Percentiles rank a stretch among this genome's conserved stretches.
Evolutionary conservation across 2,329 filamentous ascomycete genomes (phyloP).

Genomic region (Colletotrichum sp.): DNA sequence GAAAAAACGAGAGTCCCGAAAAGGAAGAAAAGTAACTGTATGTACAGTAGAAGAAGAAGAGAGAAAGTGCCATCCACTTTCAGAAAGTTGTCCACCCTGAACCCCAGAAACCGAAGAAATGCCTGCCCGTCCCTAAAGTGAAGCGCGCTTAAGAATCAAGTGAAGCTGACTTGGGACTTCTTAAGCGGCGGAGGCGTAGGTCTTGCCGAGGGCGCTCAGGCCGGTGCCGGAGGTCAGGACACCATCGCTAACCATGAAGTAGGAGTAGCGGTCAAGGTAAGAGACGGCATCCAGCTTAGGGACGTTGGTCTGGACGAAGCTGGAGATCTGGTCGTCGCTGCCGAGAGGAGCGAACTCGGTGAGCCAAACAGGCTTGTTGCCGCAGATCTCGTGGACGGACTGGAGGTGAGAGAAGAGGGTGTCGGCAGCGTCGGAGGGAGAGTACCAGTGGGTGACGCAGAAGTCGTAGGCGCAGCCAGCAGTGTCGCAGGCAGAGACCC

Average conservation of each 20-base stretch:
- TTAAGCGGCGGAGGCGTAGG: constrained; percentile 47
- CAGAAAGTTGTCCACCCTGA: background rate
- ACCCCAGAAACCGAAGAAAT: background rate
- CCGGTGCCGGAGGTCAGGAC: constrained; percentile 43
- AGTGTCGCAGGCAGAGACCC: constrained; percentile 54
- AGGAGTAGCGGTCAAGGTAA: constrained; percentile 62
- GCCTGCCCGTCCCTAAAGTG: background rate
- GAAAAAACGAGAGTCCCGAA: constrained; percentile 18
- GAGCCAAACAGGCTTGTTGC: constrained; percentile 61
- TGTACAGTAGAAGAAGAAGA: constrained; percentile 41
- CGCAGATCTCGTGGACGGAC: constrained; percentile 49
- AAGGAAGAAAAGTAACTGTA: constrained; percentile 24
- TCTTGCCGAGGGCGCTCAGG: constrained; percentile 53
- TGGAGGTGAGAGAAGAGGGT: constrained; percentile 61
- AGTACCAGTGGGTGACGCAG: constrained; percentile 70
- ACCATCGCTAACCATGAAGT: constrained; percentile 56
- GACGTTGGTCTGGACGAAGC: constrained; percentile 56
- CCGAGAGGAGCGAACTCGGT: constrained; percentile 67
- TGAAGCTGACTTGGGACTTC: background rate
- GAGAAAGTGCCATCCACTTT: background rate
- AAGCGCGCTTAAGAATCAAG: background rate
- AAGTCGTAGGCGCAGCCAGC: constrained; percentile 61
- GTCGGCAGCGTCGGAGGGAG: constrained; percentile 46
- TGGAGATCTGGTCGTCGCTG: constrained; percentile 43
- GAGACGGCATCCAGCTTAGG: constrained; percentile 51